Percentiles rank a stretch among this genome's conserved stretches.
These are phyloP conservation scores for Atalantia buxifolia DNA, from an alignment of 345 rosid species.

Conservation along the genomic window DNA sequence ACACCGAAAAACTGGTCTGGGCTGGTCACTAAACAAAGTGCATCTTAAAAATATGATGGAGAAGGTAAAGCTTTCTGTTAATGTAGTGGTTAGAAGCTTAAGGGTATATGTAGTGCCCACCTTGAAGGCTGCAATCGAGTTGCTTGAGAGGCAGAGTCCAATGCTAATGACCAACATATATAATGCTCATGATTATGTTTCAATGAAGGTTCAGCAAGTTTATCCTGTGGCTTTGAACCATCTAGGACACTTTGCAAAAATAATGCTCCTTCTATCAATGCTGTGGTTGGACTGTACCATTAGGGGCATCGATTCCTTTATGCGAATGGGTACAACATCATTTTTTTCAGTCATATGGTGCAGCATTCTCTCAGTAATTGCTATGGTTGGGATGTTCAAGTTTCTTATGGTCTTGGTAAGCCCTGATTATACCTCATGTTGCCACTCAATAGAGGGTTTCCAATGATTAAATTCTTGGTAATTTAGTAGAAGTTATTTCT, in stretches of 20 bases:
- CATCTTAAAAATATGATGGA: slow-evolving; percentile 45
- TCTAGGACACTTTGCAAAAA: slow-evolving; percentile 66
- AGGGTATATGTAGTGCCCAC: slow-evolving; percentile 34
- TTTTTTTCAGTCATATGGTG: slow-evolving; percentile 89
- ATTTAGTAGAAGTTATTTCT: neutral
- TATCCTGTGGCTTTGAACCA: slow-evolving; percentile 63
- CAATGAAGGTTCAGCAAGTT: slow-evolving; percentile 44
- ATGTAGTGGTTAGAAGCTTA: slow-evolving; percentile 39
- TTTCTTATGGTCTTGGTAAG: slow-evolving; percentile 77
- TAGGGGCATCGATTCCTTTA: slow-evolving; percentile 83
- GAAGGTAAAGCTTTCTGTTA: slow-evolving; percentile 43
- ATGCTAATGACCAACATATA: slow-evolving; percentile 31
- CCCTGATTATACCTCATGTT: slow-evolving; percentile 7
- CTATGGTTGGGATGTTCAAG: slow-evolving; percentile 74
- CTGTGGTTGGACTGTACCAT: slow-evolving; percentile 88
- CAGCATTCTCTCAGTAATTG: slow-evolving; percentile 71
- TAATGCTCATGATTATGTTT: slow-evolving; percentile 45
- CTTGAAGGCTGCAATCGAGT: slow-evolving; percentile 40
- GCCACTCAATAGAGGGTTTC: neutral
- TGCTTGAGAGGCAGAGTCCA: slow-evolving; percentile 69
- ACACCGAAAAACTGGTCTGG: slow-evolving; percentile 29
- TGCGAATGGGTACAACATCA: slow-evolving; percentile 82
- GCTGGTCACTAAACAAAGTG: slow-evolving; percentile 38
- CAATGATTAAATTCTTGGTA: neutral
- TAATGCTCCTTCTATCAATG: slow-evolving; percentile 64